Evolutionary conservation across 2,329 filamentous ascomycete species (phyloP).

Genomic region (Nakataea oryzae): DNA sequence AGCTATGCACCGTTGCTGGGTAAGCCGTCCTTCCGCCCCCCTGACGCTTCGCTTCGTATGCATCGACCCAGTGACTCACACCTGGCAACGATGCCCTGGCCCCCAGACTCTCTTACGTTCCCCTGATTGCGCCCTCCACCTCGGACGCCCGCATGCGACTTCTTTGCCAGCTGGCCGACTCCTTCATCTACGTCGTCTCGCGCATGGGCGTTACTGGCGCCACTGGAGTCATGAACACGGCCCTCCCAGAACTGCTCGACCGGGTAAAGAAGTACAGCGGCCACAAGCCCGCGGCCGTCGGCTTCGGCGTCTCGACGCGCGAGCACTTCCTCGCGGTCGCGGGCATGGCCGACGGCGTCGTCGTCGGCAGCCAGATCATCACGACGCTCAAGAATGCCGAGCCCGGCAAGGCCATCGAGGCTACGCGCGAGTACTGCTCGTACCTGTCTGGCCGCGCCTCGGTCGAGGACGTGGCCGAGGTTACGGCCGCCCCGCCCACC

Average conservation of each 20-base stretch:
- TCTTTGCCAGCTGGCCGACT: constrained; percentile 92
- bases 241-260: constrained; percentile 69
- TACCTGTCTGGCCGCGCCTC: constrained; percentile 43
- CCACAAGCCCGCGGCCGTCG: constrained; percentile 81
- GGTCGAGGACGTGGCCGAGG: constrained; percentile 11
- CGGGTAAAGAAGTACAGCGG: constrained; percentile 89
- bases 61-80: neutral
- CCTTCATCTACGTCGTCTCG: constrained; percentile 97
- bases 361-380: constrained; percentile 94
- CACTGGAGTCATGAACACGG: constrained; percentile 68
- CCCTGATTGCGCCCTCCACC: constrained; percentile 90
- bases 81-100: constrained; percentile 2
- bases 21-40: constrained; percentile 27
- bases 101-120: constrained; percentile 76
- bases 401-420: constrained; percentile 43
- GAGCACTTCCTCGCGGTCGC: constrained; percentile 88
- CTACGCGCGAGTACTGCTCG: constrained; percentile 79
- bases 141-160: constrained; percentile 91
- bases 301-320: constrained; percentile 90
- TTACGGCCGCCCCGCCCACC: constrained; percentile 30
- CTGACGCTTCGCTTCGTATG: neutral
- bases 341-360: constrained; percentile 80
- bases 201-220: constrained; percentile 95
- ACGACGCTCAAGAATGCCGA: constrained; percentile 63
- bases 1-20: constrained; percentile 69